These are phyloP conservation scores for Ophiostoma sp. DNA, from an alignment of 2,329 filamentous ascomycete species.

Conservation along the genomic window DNA sequence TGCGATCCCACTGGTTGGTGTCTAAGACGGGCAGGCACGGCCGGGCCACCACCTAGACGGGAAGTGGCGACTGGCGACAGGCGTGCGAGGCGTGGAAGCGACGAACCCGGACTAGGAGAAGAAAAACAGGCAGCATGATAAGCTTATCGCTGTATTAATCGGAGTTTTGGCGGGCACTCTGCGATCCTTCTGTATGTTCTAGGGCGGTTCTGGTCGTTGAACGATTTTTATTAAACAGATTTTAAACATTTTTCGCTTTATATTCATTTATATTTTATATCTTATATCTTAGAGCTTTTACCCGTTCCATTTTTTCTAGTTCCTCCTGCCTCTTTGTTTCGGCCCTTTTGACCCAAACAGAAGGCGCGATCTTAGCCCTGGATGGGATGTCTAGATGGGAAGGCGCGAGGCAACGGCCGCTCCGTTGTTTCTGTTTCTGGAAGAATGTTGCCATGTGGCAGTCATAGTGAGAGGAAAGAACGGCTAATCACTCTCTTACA, in stretches of 20 bases:
- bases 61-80: conserved; percentile 17
- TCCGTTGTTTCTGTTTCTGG: neutral
- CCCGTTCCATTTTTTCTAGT: conserved; percentile 10
- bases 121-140: conserved; percentile 12
- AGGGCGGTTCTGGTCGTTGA: conserved; percentile 4
- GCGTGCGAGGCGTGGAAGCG: neutral
- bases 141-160: conserved; percentile 18
- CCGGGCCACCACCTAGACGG: neutral
- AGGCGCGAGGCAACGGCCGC: conserved; percentile 14
- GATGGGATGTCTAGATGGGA: neutral
- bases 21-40: neutral
- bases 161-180: neutral
- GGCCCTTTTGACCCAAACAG: conserved; percentile 1
- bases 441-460: too few species aligned
- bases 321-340: neutral
- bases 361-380: neutral
- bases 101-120: neutral
- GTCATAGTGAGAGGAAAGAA: too few species aligned
- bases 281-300: neutral
- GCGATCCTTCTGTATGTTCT: conserved; percentile 6
- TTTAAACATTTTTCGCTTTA: conserved; percentile 11
- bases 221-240: neutral
- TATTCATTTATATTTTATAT: too few species aligned
- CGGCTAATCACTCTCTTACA: too few species aligned
- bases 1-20: neutral